phyloP scores from a whole-genome alignment of 192 early-diverging fungal species.

The Dissophora globulifera region DNA sequence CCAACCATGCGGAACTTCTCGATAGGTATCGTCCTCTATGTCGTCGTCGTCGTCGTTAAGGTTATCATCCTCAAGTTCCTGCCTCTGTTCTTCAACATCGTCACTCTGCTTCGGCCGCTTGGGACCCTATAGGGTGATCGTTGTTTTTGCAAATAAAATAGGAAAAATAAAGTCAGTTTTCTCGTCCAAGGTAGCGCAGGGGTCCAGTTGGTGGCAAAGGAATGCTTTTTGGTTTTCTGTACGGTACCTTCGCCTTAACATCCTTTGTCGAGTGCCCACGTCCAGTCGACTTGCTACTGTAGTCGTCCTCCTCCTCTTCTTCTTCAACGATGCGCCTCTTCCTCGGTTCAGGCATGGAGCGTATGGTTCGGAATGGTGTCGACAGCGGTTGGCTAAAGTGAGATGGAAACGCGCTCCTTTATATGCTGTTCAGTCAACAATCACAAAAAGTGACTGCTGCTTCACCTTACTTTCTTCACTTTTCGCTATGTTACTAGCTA shows the following conservation, averaged over 20 bases:
- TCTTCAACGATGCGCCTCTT: slow-evolving; percentile 42
- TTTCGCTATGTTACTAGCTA: too few relatives aligned
- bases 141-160: too few relatives aligned
- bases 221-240: neutral
- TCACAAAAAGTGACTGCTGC: too few relatives aligned
- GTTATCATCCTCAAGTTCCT: slow-evolving; percentile 17
- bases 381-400: too few relatives aligned
- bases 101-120: slow-evolving; percentile 19
- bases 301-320: slow-evolving; percentile 34
- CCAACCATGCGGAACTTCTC: slow-evolving; percentile 38
- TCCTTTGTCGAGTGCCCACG: neutral
- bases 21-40: slow-evolving; percentile 1
- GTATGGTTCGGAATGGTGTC: too few relatives aligned
- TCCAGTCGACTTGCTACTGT: neutral
- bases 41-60: slow-evolving; percentile 26
- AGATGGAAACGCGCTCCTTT: too few relatives aligned
- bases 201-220: slow-evolving; percentile 15
- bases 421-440: too few relatives aligned
- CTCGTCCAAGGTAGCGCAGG: neutral
- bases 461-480: too few relatives aligned
- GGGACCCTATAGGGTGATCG: too few relatives aligned
- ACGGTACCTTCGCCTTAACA: slow-evolving; percentile 29
- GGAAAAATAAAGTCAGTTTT: neutral
- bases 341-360: slow-evolving; percentile 28
- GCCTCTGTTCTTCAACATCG: slow-evolving; percentile 3